phyloP scores from a whole-genome alignment of 2,329 filamentous ascomycete species.

The Moelleriella libera region DNA sequence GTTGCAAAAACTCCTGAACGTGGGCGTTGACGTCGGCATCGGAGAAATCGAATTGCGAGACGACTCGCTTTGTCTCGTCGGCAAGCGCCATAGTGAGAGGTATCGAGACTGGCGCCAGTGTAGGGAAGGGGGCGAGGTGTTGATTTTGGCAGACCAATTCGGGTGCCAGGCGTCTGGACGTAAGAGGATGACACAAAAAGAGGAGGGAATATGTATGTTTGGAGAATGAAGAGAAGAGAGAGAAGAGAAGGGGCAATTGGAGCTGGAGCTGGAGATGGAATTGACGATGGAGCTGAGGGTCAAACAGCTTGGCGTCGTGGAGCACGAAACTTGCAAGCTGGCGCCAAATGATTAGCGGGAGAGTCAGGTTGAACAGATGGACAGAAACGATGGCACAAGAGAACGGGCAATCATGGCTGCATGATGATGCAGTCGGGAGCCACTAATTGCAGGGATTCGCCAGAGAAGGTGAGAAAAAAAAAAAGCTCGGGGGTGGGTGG shows the following conservation, averaged over 20 bases:
- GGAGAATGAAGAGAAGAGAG: conserved; percentile 8
- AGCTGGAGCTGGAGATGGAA: conserved; percentile 3
- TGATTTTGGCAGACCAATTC: conserved; percentile 40
- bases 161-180: conserved; percentile 17
- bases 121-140: conserved; percentile 39
- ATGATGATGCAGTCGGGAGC: conserved; percentile 5
- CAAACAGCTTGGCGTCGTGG: conserved; percentile 29
- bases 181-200: conserved; percentile 8
- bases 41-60: conserved; percentile 73
- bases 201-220: conserved; percentile 14
- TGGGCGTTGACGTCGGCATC: conserved; percentile 65
- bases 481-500: conserved; percentile 2
- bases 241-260: conserved; percentile 9
- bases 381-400: background rate
- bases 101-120: conserved; percentile 36
- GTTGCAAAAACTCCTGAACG: conserved; percentile 71
- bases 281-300: conserved; percentile 5
- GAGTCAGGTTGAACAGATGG: background rate
- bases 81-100: conserved; percentile 46
- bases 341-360: background rate
- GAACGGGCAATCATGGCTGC: background rate
- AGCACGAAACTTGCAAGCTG: conserved; percentile 23
- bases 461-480: background rate
- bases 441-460: conserved; percentile 4
- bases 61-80: conserved; percentile 65